A percentile compares a stretch with the other conserved stretches of the same genome.
phyloP scores from a whole-genome alignment of 495 filamentous ascomycete species.

The Podospora comata region DNA sequence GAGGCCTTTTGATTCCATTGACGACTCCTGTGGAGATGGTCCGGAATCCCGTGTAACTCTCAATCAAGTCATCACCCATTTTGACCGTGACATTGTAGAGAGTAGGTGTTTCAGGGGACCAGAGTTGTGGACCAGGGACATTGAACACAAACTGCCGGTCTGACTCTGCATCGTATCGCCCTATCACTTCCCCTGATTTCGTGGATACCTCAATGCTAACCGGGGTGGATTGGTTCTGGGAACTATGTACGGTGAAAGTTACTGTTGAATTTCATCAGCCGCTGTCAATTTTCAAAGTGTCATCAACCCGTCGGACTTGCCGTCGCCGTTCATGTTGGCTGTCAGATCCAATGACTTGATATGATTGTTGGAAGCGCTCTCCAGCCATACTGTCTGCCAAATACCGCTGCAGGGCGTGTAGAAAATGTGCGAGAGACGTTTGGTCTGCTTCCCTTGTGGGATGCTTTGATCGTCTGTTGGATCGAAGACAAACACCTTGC shows the following conservation, averaged over 20 bases:
- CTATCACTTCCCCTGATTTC: constrained; percentile 33
- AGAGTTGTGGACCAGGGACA: constrained; percentile 50
- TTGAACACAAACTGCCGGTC: constrained; percentile 51
- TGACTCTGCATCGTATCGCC: constrained; percentile 32
- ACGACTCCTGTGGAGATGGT: constrained; percentile 53
- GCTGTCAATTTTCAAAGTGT: neutral
- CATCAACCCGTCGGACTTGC: constrained; percentile 33
- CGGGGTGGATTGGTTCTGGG: constrained; percentile 21
- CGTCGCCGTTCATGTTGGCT: constrained; percentile 58
- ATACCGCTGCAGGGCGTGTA: constrained; percentile 68
- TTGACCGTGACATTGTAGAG: constrained; percentile 61
- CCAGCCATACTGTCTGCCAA: constrained; percentile 69
- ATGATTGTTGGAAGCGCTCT: constrained; percentile 54
- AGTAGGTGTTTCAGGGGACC: constrained; percentile 58
- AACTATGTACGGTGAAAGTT: constrained; percentile 48
- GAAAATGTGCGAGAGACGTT: constrained; percentile 60
- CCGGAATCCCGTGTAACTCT: constrained; percentile 66
- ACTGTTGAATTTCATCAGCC: constrained; percentile 37
- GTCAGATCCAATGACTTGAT: constrained; percentile 54
- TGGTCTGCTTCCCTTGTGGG: constrained; percentile 63
- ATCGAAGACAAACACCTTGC: constrained; percentile 61
- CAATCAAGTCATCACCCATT: constrained; percentile 52
- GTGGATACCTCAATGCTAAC: constrained; percentile 48
- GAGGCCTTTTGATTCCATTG: constrained; percentile 56
- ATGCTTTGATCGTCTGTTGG: constrained; percentile 60